Conservation (phyloP, 371 early-diverging fungal species). For the Chytridium lagenaria region DNA sequence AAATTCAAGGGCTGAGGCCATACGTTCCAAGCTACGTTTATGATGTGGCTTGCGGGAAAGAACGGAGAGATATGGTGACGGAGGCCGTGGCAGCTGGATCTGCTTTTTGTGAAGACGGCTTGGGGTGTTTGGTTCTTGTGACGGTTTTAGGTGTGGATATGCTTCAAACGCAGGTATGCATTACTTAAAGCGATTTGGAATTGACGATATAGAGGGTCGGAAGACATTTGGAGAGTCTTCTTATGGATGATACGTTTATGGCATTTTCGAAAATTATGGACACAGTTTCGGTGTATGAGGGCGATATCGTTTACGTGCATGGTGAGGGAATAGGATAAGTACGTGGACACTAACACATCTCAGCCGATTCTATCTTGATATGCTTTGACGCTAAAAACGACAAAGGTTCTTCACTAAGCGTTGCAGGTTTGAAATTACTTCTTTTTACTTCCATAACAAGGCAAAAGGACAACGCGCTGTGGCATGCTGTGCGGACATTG, state of each 20-base stretch:
- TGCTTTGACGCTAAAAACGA: neutral
- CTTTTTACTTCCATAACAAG: no score
- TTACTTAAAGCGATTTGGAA: neutral
- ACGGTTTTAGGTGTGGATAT: neutral
- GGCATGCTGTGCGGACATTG: neutral
- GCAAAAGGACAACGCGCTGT: neutral
- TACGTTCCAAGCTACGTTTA: neutral
- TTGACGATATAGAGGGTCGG: neutral
- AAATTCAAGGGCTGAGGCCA: neutral
- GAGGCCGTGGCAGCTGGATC: neutral
- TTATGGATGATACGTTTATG: neutral
- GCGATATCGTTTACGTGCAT: neutral
- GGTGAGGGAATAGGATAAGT: neutral
- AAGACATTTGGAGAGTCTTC: neutral
- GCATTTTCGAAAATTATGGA: neutral
- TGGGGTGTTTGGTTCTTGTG: neutral
- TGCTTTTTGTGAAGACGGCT: neutral
- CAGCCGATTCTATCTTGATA: neutral
- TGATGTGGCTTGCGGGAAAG: neutral
- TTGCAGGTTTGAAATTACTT: no score
- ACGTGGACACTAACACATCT: no score
- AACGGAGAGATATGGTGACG: neutral
- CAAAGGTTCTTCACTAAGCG: neutral
- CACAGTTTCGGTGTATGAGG: neutral
- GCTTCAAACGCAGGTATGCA: neutral